Evolutionary conservation across 1,284 basidiomycete species (phyloP).

Genomic region (Moesziomyces parantarcticus): DNA sequence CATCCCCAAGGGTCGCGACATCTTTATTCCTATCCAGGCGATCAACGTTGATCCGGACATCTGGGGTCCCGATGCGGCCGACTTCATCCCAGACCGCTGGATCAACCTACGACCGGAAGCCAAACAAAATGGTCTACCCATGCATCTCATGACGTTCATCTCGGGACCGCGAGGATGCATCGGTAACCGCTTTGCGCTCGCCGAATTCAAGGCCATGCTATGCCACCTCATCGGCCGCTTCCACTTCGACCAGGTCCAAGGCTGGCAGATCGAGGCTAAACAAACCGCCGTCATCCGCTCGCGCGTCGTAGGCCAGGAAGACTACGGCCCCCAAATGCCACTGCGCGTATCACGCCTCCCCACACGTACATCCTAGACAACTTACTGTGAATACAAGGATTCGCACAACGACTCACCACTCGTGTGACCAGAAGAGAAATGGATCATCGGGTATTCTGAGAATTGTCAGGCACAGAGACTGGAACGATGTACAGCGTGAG

Average conservation of each 20-base stretch:
- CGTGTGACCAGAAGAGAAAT: background rate
- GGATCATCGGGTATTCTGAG: slow-evolving; percentile 30
- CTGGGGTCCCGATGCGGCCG: slow-evolving; percentile 56
- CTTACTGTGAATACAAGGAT: background rate
- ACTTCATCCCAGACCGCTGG: slow-evolving; percentile 62
- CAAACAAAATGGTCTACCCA: slow-evolving; percentile 33
- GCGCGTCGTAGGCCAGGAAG: slow-evolving; percentile 50
- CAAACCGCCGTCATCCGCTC: slow-evolving; percentile 46
- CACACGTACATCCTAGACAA: background rate
- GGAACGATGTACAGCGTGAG: background rate
- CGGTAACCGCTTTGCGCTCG: slow-evolving; percentile 58
- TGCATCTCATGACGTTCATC: slow-evolving; percentile 59
- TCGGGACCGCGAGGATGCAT: slow-evolving; percentile 60
- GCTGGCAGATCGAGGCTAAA: slow-evolving; percentile 54
- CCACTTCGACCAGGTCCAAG: slow-evolving; percentile 43
- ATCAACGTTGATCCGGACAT: slow-evolving; percentile 40
- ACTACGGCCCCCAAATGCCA: slow-evolving; percentile 55
- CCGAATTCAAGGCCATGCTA: slow-evolving; percentile 62
- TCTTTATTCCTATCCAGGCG: slow-evolving; percentile 54
- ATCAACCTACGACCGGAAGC: slow-evolving; percentile 35
- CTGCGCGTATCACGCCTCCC: slow-evolving; percentile 34
- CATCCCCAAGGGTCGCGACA: slow-evolving; percentile 45
- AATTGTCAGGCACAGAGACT: slow-evolving; percentile 20
- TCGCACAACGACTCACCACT: background rate
- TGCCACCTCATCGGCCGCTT: slow-evolving; percentile 49